Conservation (phyloP, 805 yeast species). For the Ogataea nitratoaversa region DNA sequence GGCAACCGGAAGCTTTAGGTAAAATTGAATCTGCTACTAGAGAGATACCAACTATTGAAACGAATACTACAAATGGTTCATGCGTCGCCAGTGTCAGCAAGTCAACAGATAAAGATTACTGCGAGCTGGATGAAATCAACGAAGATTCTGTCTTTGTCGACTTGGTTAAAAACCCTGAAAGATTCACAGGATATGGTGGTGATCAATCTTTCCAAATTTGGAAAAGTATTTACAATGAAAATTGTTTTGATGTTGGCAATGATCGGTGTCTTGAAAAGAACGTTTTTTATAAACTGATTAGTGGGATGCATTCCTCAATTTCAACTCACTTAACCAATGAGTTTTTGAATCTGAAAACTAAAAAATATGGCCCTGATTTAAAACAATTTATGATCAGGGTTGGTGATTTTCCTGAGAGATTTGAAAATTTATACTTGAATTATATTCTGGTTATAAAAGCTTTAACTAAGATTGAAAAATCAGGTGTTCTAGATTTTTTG, state of each 20-base stretch:
- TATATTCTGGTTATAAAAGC: conserved; percentile 85
- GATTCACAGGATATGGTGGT: conserved; percentile 96
- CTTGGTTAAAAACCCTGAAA: conserved; percentile 83
- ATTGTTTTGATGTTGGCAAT: conserved; percentile 57
- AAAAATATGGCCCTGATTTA: conserved; percentile 80
- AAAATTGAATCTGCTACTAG: conserved; percentile 33
- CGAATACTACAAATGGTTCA: conserved; percentile 26
- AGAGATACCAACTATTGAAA: conserved; percentile 26
- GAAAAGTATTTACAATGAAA: conserved; percentile 88
- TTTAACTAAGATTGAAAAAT: conserved; percentile 50
- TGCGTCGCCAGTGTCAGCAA: conserved; percentile 17
- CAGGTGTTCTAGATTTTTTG: conserved; percentile 26
- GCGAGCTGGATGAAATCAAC: conserved; percentile 59
- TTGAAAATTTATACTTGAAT: conserved; percentile 86
- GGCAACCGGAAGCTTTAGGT: conserved; percentile 73
- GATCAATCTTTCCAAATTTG: conserved; percentile 88
- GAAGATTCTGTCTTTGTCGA: conserved; percentile 80
- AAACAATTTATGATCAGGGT: conserved; percentile 83
- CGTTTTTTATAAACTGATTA: conserved; percentile 77
- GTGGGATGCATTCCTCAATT: conserved; percentile 94
- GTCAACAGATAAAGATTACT: conserved; percentile 45
- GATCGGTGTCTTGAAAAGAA: conserved; percentile 80
- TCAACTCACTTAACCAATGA: conserved; percentile 91
- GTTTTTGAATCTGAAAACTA: conserved; percentile 62
- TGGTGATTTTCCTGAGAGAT: conserved; percentile 83